phyloP scores from a whole-genome alignment of 495 filamentous ascomycete species.

The Trichocladium uniseriatum region DNA sequence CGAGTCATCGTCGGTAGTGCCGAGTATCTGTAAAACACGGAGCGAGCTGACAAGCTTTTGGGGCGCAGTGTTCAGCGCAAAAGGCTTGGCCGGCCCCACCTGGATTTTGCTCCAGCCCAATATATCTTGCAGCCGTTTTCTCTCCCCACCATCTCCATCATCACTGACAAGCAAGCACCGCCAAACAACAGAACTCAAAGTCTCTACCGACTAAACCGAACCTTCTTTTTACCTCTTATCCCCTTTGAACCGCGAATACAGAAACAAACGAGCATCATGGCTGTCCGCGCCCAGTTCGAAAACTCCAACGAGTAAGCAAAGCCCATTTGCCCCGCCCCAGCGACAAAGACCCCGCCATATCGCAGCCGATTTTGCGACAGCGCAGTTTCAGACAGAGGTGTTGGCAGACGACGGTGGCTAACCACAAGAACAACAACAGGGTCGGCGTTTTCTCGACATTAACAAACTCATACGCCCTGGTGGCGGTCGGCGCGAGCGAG shows the following conservation, averaged over 20 bases:
- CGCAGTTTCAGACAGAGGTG: not conserved
- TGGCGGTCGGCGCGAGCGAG: conserved; percentile 89
- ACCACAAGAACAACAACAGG: conserved; percentile 44
- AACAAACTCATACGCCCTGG: conserved; percentile 90
- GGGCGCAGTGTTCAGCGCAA: too few relatives aligned
- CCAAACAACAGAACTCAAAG: not conserved
- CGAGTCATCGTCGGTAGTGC: too few relatives aligned
- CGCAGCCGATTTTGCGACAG: not conserved
- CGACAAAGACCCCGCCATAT: conserved; percentile 15
- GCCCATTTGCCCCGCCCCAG: conserved; percentile 28
- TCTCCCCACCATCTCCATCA: conserved; percentile 4
- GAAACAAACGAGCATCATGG: conserved; percentile 42
- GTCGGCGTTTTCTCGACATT: conserved; percentile 94
- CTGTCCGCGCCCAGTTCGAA: conserved; percentile 86
- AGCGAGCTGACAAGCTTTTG: too few relatives aligned
- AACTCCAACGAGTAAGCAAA: conserved; percentile 85
- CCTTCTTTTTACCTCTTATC: conserved; percentile 2
- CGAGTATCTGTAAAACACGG: too few relatives aligned
- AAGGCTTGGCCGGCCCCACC: not conserved
- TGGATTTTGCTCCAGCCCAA: not conserved
- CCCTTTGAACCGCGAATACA: conserved; percentile 6
- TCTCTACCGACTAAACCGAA: not conserved
- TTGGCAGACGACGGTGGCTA: not conserved
- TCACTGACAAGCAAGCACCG: conserved; percentile 10
- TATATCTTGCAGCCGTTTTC: conserved; percentile 7